phyloP scores from a whole-genome alignment of 257 asterid species.

The Solanum phureja region DNA sequence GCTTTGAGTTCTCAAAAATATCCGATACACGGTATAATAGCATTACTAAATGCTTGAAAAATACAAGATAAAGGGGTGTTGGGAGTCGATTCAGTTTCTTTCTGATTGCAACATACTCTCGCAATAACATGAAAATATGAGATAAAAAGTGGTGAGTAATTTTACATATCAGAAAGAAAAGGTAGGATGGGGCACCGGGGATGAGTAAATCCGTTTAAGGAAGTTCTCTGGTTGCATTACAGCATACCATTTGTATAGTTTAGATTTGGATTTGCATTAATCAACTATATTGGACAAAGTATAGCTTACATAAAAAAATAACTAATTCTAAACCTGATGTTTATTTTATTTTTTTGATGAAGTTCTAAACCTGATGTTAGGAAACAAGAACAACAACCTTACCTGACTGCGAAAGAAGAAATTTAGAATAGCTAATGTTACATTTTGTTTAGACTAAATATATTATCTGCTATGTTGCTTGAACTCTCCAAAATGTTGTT shows the following conservation, averaged over 20 bases:
- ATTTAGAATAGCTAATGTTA: not conserved
- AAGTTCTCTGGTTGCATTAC: not conserved
- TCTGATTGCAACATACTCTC: not conserved
- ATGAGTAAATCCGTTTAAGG: not conserved
- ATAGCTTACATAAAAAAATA: not conserved
- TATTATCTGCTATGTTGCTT: not conserved
- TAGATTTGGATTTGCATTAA: not conserved
- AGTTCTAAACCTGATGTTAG: not conserved
- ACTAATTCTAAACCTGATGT: too few species aligned
- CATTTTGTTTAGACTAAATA: not conserved
- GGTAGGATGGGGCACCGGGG: not conserved
- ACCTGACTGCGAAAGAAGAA: not conserved
- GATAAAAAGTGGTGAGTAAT: not conserved
- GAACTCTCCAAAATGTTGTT: not conserved
- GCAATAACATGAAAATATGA: not conserved
- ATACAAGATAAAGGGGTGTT: not conserved
- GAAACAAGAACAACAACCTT: not conserved
- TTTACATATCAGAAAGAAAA: not conserved
- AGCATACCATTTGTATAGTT: not conserved
- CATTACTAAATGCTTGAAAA: not conserved
- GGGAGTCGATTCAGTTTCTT: not conserved
- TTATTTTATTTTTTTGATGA: too few species aligned
- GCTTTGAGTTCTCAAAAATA: not conserved
- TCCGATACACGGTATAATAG: not conserved
- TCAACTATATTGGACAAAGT: not conserved